These are phyloP conservation scores for Mariannaea sp. DNA, from an alignment of 2,329 filamentous ascomycete species.

Conservation along the genomic window DNA sequence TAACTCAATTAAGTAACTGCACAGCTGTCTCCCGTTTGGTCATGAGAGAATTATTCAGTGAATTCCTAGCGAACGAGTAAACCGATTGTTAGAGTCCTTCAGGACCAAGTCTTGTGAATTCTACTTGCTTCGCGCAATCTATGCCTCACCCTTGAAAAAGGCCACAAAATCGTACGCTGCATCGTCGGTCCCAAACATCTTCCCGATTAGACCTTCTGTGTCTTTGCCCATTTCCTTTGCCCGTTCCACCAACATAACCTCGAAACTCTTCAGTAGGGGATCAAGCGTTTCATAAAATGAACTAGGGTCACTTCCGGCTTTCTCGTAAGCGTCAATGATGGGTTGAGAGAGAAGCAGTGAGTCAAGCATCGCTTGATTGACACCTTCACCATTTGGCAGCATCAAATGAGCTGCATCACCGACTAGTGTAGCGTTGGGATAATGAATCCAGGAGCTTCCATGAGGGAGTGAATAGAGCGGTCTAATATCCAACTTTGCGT, in stretches of 20 bases:
- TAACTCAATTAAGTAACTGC: no score
- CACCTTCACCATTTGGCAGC: constrained; percentile 58
- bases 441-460: constrained; percentile 47
- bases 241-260: constrained; percentile 1
- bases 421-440: constrained; percentile 52
- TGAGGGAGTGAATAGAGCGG: constrained; percentile 49
- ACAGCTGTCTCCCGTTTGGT: no score
- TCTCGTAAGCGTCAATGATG: constrained; percentile 32
- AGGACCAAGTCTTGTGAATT: no score
- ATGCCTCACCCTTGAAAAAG: background rate
- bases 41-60: no score
- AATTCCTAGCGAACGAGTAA: no score
- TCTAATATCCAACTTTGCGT: constrained; percentile 22
- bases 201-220: background rate
- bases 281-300: background rate
- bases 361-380: constrained; percentile 58
- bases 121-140: no score
- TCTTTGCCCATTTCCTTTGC: constrained; percentile 11
- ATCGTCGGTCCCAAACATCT: background rate
- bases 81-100: no score
- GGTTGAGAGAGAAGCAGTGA: constrained; percentile 48
- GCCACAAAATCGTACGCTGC: background rate
- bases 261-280: constrained; percentile 2
- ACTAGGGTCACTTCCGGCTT: background rate
- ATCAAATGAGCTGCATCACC: constrained; percentile 62